Base-by-base conservation (phyloP, 495 filamentous ascomycete genomes). In the Penicillium coprophilum region DNA sequence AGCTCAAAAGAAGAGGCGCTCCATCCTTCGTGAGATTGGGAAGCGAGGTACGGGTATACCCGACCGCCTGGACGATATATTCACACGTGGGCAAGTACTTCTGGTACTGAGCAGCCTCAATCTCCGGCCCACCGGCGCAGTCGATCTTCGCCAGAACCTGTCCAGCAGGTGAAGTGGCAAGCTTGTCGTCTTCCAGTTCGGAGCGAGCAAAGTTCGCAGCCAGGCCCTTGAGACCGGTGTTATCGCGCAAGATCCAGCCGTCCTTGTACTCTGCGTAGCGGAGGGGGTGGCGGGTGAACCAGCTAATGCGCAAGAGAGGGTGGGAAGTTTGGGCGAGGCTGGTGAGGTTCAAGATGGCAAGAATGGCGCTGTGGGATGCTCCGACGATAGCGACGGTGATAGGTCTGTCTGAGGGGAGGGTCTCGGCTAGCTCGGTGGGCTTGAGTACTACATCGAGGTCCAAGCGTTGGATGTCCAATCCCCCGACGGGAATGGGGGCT, bases 191-290 rank as follows among this genome's bases (percentile, higher is more conserved):
- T 58, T 85, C 83, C 2, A 86, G 70, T 45, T 84, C 74, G 13
- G 77, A 68, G 43, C 73, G 75, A 3, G 82, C 84, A 67, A 82
- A 87, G n/a, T 78, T 71, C 0, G 82, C 82, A 0, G 79, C 82
- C 3, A 70, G 67, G n/a, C 83, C 83, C 63, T 86, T 85, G 15
- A 86, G 69, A 3, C 83, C 83, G 4, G 83, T 85, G 67, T 85
- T 86, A 56, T 86, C 83, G 46, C 80, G 80, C 50, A 83, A 66
- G 48, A 85, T 82, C 82, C 82, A 86, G 50, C 79, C 82, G 46
- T 83, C 81, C 69, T 71, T 82, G 64, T 76, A 82, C 61, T 82
- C 79, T 15, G 83, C 83, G 45, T 86, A 86, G 47, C 82, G 80
- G 28, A 85, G 76, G 0, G 75, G 67, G 56, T 83, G 82, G 2